phyloP scores from a whole-genome alignment of 306 rosid genomes.

The Medicago arabica region DNA sequence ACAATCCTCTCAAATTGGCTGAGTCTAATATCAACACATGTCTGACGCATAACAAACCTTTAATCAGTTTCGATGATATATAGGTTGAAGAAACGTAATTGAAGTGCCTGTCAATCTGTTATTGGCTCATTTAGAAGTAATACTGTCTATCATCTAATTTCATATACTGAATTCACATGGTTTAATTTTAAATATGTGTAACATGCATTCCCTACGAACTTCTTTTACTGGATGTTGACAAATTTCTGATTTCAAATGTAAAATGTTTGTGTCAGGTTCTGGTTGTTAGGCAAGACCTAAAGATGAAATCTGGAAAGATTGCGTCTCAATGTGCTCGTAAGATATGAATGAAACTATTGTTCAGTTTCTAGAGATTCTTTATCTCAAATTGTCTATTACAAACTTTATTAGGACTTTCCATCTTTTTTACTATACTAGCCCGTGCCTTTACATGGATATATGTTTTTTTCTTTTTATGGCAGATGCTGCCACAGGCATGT shows the following conservation, averaged over 20 bases:
- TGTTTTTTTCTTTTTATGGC: slow-evolving; percentile 35
- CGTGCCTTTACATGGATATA: slow-evolving; percentile 34
- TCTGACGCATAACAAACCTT: no score
- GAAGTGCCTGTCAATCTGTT: no score
- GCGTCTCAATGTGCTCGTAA: slow-evolving; percentile 99
- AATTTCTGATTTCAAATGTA: slow-evolving; percentile 40
- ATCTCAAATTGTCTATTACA: slow-evolving; percentile 7
- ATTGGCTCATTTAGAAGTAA: slow-evolving; percentile 32
- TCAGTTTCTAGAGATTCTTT: slow-evolving; percentile 1
- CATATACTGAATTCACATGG: not conserved
- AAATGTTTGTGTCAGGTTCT: slow-evolving; percentile 61
- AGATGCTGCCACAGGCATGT: slow-evolving; percentile 96
- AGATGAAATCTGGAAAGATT: slow-evolving; percentile 91
- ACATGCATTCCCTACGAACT: slow-evolving; percentile 14
- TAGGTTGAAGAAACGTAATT: no score
- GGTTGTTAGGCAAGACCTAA: slow-evolving; percentile 87
- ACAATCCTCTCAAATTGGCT: no score
- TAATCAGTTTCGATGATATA: no score
- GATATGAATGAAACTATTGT: slow-evolving; percentile 41
- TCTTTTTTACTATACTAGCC: slow-evolving; percentile 3
- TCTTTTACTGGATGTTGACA: slow-evolving; percentile 19
- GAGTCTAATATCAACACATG: no score
- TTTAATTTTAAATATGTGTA: slow-evolving; percentile 5
- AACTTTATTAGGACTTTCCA: slow-evolving; percentile 30
- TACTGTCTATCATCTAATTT: no score